Evolutionary conservation across 1,139 yeast species (phyloP).

Genomic region (Kluyveromyces sp.): DNA sequence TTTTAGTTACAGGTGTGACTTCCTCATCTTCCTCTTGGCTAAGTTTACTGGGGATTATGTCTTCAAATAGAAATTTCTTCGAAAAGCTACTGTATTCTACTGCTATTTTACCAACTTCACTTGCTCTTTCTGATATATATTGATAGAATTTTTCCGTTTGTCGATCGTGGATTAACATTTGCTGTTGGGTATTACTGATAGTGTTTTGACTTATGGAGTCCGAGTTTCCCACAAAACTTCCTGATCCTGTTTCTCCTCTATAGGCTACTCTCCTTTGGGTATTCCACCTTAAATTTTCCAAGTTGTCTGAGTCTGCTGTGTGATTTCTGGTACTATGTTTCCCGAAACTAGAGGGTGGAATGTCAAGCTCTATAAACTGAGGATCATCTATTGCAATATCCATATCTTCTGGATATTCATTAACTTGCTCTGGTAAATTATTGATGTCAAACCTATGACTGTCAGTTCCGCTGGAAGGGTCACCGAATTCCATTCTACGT

Average conservation of each 20-base stretch:
- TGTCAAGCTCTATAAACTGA: conserved; percentile 19
- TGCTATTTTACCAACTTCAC: conserved; percentile 16
- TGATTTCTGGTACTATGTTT: conserved; percentile 16
- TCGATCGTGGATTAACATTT: conserved; percentile 13
- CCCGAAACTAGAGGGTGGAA: conserved; percentile 29
- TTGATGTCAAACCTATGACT: background rate
- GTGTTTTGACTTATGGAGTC: conserved; percentile 1
- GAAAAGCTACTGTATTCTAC: conserved; percentile 14
- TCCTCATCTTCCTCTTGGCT: conserved; percentile 7
- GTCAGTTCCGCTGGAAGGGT: conserved; percentile 1
- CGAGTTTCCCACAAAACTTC: background rate
- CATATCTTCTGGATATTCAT: conserved; percentile 17
- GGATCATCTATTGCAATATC: conserved; percentile 3
- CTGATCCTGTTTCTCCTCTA: background rate
- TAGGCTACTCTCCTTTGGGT: conserved; percentile 1
- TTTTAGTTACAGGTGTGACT: conserved; percentile 13
- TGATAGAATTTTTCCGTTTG: conserved; percentile 25
- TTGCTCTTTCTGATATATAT: conserved; percentile 20
- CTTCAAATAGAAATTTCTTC: conserved; percentile 21
- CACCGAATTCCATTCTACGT: conserved; percentile 13
- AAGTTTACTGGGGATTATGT: conserved; percentile 22
- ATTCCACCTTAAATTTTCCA: conserved; percentile 16
- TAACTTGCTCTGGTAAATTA: conserved; percentile 17
- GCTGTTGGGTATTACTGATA: conserved; percentile 2
- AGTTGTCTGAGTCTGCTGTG: conserved; percentile 14